Base-by-base conservation (phyloP, 352 stramenopile genomes). In the Phytophthora pini region DNA sequence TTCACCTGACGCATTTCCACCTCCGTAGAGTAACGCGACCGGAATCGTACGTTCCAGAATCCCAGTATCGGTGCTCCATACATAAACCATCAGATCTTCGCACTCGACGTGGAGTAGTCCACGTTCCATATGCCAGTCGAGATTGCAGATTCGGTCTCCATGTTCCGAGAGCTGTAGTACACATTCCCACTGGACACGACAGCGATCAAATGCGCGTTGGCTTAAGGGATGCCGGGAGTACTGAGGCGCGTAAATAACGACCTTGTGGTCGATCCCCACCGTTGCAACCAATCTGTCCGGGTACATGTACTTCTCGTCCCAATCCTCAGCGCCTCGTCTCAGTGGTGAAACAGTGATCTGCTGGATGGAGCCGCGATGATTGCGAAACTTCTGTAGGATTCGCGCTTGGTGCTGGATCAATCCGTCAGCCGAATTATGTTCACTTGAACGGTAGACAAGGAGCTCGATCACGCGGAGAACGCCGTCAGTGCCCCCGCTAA, bases 1-100 rank as follows among this genome's bases (percentile, higher is more conserved):
- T 41, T 78, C 70, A 5, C 27, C 15, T 12, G 48, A 61, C 13
- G 55, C 45, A 44, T 83, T 84, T 5, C 77, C 77, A n/a, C 77
- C 73, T 12, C 76, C 79, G 40, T 77, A 78, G 1, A 95, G 41
- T 17, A 95, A 49, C 8, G 79, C 79, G 17, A 48, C 62, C 13
- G 87, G 87, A 9, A 93, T 44, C 3, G 68, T 73, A 32, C 87
- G 80, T 54, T 95, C 88, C 0, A 95, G 41, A 24, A 94, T 79
- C 0, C 88, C 86, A n/a, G 84, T 93, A 17, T 92, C 79, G 1
- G 79, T 71, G 43, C 70, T 93, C 88, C 88, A 95, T 10, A 95
- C 78, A 39, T 92, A 90, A 31, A 92, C 76, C 79, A 93, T 89
- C 1, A 61, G 67, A 63, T 95, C 81, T 48, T 78, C 81, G 44